Evolutionary conservation across 2,329 filamentous ascomycete genomes (phyloP), one percentile per base, ranked within the genome.

Genomic region (Teratosphaeriaceae sp.): DNA sequence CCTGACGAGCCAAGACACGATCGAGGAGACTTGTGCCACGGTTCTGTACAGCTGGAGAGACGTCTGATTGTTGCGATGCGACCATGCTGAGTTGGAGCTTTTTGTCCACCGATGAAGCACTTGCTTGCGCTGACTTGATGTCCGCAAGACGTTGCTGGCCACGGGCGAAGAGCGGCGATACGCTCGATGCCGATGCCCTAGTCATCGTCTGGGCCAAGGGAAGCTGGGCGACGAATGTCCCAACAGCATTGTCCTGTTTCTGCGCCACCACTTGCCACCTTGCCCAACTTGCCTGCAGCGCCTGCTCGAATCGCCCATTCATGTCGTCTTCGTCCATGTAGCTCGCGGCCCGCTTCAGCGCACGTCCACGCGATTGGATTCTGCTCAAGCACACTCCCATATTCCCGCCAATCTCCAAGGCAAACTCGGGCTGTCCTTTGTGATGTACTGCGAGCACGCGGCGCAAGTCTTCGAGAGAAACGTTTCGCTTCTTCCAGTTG

Each of bases 101-200:
- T 8, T 34, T 19, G 34, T 37, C 34, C 12, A 33, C 50, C 45
- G 36, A 55, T 1, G 58, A 62, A 51, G 46, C 48, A n/a, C n/a
- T 13, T 20, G 53, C 47, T 41, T 50, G 52, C 46, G 72, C 78
- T 38, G 74, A 72, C 62, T 82, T 85, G 52, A 89, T 70, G 38
- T 84, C 79, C 44, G 79, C 72, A n/a, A 89, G 70, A 6, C 81
- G 76, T 46, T 76, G 76, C 51, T 85, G 81, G 22, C 84, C 84
- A 56, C 81, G 85, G 38, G 74, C 71, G 21, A 82, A 69, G 5
- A 82, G 52, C 1, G 78, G 75, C 11, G 78, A 74, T 16, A 74
- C 68, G 43, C 75, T 77, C 29, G 45, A 45, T 21, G 65, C 60
- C 0, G 76, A 75, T 4, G 70, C 64, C 59, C 76, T 76, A 24